These are phyloP conservation scores for Colletotrichum filicis DNA, from an alignment of 2,329 filamentous ascomycete species.

Conservation along the genomic window DNA sequence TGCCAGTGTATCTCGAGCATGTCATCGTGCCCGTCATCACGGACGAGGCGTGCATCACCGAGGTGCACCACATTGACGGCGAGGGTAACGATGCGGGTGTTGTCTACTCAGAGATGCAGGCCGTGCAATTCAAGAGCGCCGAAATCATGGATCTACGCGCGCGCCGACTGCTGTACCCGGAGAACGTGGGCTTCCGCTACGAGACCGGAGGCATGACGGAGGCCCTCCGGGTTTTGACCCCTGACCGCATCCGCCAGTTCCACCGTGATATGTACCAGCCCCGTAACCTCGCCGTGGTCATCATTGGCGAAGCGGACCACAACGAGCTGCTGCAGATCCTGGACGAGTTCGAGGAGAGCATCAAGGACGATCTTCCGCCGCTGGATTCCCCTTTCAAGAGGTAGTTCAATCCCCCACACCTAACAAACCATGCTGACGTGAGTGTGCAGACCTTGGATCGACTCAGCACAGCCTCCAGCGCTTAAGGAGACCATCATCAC, in stretches of 20 bases:
- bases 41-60: conserved; percentile 91
- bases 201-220: conserved; percentile 99
- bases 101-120: conserved; percentile 99
- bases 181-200: conserved; percentile 92
- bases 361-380: conserved; percentile 83
- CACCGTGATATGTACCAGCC: conserved; percentile 98
- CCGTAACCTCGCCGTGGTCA: conserved; percentile 89
- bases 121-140: conserved; percentile 83
- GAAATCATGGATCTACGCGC: conserved; percentile 91
- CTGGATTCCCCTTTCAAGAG: conserved; percentile 81
- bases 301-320: conserved; percentile 93
- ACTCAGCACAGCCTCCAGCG: conserved; percentile 81
- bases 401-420: conserved; percentile 37
- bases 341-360: conserved; percentile 88
- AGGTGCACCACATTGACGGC: conserved; percentile 95
- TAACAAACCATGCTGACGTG: conserved; percentile 10
- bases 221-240: conserved; percentile 84
- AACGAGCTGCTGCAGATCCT: conserved; percentile 82
- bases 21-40: conserved; percentile 91
- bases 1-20: conserved; percentile 96
- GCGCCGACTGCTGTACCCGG: conserved; percentile 84
- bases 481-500: conserved; percentile 79
- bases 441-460: conserved; percentile 78
- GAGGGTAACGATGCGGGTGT: conserved; percentile 95
- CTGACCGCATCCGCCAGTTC: conserved; percentile 92